A percentile compares a stretch with the other conserved stretches of the same genome.
phyloP scores from a whole-genome alignment of 441 rosid species.

The Isatis lusitanica region DNA sequence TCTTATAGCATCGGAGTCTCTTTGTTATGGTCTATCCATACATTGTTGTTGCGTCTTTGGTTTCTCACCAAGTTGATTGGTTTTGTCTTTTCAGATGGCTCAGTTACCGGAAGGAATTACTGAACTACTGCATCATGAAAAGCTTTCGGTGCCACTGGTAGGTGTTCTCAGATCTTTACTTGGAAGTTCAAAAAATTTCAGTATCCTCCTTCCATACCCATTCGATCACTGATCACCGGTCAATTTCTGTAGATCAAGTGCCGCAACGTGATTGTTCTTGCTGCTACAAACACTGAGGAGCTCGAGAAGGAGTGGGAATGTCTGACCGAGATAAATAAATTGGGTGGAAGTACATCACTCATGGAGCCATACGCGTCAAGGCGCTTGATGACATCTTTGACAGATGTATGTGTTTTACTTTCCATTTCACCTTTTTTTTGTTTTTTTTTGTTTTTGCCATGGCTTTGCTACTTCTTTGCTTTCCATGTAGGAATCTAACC shows the following conservation, averaged over 20 bases:
- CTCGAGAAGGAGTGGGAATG: conserved; percentile 85
- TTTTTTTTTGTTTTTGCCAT: not conserved
- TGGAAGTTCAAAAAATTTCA: not conserved
- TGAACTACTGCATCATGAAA: conserved; percentile 85
- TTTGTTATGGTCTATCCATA: not conserved
- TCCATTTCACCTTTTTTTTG: not conserved
- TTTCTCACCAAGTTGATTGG: conserved; percentile 28
- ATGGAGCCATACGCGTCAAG: conserved; percentile 59
- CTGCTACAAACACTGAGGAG: conserved; percentile 72
- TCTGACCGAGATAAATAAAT: conserved; percentile 55
- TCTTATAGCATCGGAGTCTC: not conserved
- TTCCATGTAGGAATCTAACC: not conserved
- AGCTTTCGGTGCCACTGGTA: conserved; percentile 84
- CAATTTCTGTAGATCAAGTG: conserved; percentile 72
- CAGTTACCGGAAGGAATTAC: conserved; percentile 94
- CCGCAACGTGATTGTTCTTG: conserved; percentile 65
- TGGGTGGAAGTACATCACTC: conserved; percentile 46
- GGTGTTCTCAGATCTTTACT: conserved; percentile 30
- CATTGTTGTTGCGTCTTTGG: not conserved
- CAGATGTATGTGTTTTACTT: conserved; percentile 59
- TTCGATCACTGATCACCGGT: conserved; percentile 1
- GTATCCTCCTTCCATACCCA: not conserved
- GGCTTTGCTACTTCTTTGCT: not conserved
- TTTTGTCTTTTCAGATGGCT: conserved; percentile 73
- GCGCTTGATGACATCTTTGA: conserved; percentile 49